Conservation (phyloP, 2,329 filamentous ascomycete genomes). For the Clonostachys sp. region DNA sequence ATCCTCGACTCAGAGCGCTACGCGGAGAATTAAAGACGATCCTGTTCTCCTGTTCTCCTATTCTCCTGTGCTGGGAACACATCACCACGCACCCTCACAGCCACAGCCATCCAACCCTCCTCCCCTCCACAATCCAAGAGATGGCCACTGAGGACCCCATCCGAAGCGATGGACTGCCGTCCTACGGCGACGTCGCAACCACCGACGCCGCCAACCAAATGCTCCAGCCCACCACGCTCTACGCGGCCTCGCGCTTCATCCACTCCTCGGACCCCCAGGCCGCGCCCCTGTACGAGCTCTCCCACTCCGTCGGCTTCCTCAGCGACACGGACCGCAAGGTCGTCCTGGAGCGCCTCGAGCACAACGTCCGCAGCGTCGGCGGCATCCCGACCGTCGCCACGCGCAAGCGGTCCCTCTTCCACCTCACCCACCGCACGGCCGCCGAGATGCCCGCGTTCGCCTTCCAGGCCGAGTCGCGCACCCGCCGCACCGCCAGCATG, state of each 20-base stretch:
- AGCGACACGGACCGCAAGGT: slow-evolving; percentile 21
- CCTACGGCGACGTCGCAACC: too few species aligned
- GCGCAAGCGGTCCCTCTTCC: slow-evolving; percentile 23
- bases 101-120: too few species aligned
- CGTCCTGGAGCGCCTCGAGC: slow-evolving; percentile 21
- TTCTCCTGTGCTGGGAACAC: too few species aligned
- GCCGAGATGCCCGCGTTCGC: slow-evolving; percentile 18
- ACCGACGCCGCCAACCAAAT: neutral
- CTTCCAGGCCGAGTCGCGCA: slow-evolving; percentile 23
- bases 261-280: slow-evolving; percentile 17
- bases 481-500: slow-evolving; percentile 17
- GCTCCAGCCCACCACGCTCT: slow-evolving; percentile 21
- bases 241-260: slow-evolving; percentile 24
- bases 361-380: slow-evolving; percentile 11
- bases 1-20: too few species aligned
- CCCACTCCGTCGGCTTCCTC: slow-evolving; percentile 23
- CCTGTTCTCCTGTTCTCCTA: too few species aligned
- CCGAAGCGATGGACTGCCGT: neutral
- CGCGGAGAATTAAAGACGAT: too few species aligned
- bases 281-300: slow-evolving; percentile 27
- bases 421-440: slow-evolving; percentile 22
- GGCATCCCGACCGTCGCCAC: slow-evolving; percentile 15
- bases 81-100: too few species aligned
- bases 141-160: slow-evolving; percentile 12
- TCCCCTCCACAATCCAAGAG: too few species aligned